These are phyloP conservation scores for Oryza meridionalis DNA, from an alignment of 176 grass and related monocot species.

Conservation along the genomic window DNA sequence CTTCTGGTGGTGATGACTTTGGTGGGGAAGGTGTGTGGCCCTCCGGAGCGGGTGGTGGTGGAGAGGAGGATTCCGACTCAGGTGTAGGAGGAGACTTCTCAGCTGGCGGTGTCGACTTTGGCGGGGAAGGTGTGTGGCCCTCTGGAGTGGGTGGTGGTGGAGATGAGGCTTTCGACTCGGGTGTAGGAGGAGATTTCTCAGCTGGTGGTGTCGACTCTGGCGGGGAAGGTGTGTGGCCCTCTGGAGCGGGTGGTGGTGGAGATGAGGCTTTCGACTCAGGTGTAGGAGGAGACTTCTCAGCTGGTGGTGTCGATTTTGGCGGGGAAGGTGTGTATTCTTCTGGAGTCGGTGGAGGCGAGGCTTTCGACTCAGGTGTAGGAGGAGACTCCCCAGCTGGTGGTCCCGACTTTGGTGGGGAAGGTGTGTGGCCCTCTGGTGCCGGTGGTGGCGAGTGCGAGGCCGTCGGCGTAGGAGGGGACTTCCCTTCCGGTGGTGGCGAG, in stretches of 20 bases:
- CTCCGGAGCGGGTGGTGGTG: neutral
- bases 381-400: neutral
- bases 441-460: neutral
- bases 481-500: neutral
- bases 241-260: neutral
- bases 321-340: neutral
- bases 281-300: neutral
- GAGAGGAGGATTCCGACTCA: too few relatives aligned
- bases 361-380: neutral
- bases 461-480: too few relatives aligned
- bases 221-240: neutral
- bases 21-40: neutral
- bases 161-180: neutral
- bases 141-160: neutral
- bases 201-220: neutral
- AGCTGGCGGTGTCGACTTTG: neutral
- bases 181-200: neutral
- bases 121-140: neutral
- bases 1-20: neutral
- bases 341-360: neutral
- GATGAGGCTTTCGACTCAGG: neutral
- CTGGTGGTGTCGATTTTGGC: neutral
- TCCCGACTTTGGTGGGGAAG: neutral
- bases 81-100: too few relatives aligned
- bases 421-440: too few relatives aligned